These are phyloP conservation scores for Aspergillus affinis DNA, from an alignment of 495 filamentous ascomycete genomes.

Conservation along the genomic window DNA sequence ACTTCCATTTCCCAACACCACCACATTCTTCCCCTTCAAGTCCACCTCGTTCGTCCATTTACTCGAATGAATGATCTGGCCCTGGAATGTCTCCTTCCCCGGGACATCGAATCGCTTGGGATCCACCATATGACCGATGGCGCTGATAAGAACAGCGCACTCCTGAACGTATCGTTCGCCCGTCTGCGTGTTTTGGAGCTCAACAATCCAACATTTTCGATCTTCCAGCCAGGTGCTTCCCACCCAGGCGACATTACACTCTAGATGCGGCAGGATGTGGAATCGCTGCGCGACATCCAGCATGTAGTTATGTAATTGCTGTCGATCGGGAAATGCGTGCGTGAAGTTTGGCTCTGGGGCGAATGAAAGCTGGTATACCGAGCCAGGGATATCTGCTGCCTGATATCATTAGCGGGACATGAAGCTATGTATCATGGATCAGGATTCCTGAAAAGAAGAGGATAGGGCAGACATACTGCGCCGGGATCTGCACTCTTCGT, in stretches of 20 bases:
- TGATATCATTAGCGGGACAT: too few species aligned
- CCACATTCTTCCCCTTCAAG: conserved; percentile 52
- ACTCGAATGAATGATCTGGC: conserved; percentile 55
- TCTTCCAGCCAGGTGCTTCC: neutral
- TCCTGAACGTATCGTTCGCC: neutral
- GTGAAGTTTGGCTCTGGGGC: conserved; percentile 28
- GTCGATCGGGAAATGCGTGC: conserved; percentile 18
- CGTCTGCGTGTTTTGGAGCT: neutral
- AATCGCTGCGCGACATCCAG: neutral
- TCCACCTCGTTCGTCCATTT: conserved; percentile 55
- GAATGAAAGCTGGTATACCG: conserved; percentile 30
- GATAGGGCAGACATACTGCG: neutral
- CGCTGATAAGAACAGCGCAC: neutral
- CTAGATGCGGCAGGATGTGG: neutral
- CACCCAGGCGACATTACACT: neutral
- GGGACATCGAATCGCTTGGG: conserved; percentile 47
- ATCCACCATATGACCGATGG: neutral
- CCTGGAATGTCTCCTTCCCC: conserved; percentile 47
- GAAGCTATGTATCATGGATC: too few species aligned
- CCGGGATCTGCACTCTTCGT: neutral
- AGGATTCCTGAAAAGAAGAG: too few species aligned
- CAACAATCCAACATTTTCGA: neutral
- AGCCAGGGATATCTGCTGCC: conserved; percentile 29
- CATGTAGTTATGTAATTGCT: neutral
- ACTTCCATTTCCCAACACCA: conserved; percentile 51